A percentile compares a stretch with the other conserved stretches of the same genome.
phyloP scores from a whole-genome alignment of 2,329 filamentous ascomycete genomes.

The Ceratocystis eucalypticola region DNA sequence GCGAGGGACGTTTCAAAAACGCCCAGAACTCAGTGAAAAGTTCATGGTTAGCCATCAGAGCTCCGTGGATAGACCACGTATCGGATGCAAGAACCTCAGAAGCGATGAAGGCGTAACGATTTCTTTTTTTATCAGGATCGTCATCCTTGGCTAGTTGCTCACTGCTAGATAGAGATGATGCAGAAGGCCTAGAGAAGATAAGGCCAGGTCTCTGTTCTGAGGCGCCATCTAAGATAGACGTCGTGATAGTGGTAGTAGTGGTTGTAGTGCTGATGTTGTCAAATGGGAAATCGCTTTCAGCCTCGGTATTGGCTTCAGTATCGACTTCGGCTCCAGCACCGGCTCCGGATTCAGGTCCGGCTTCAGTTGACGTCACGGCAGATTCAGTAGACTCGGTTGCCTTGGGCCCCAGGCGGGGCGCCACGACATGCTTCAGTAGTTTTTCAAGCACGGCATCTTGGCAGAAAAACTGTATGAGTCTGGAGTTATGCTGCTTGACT shows the following conservation, averaged over 20 bases:
- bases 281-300: constrained; percentile 30
- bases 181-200: constrained; percentile 39
- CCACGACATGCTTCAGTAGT: constrained; percentile 82
- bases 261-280: constrained; percentile 3
- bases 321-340: constrained; percentile 27
- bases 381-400: constrained; percentile 37
- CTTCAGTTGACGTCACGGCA: neutral
- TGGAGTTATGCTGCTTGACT: constrained; percentile 94
- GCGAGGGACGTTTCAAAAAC: constrained; percentile 70
- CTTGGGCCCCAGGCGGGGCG: constrained; percentile 52
- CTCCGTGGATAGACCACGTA: constrained; percentile 92
- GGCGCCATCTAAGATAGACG: constrained; percentile 18
- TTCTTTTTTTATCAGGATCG: constrained; percentile 76
- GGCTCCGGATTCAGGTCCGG: neutral
- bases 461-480: constrained; percentile 89
- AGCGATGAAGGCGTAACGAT: constrained; percentile 86
- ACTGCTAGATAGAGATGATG: constrained; percentile 39
- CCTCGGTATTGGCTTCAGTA: neutral
- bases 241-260: too few relatives aligned
- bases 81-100: constrained; percentile 91
- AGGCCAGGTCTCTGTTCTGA: constrained; percentile 22
- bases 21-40: constrained; percentile 78
- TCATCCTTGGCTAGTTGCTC: constrained; percentile 44
- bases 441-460: constrained; percentile 73
- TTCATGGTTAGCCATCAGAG: constrained; percentile 70